Evolutionary conservation across 352 stramenopile species (phyloP).

Genomic region (Paralagenidium karlingii): DNA sequence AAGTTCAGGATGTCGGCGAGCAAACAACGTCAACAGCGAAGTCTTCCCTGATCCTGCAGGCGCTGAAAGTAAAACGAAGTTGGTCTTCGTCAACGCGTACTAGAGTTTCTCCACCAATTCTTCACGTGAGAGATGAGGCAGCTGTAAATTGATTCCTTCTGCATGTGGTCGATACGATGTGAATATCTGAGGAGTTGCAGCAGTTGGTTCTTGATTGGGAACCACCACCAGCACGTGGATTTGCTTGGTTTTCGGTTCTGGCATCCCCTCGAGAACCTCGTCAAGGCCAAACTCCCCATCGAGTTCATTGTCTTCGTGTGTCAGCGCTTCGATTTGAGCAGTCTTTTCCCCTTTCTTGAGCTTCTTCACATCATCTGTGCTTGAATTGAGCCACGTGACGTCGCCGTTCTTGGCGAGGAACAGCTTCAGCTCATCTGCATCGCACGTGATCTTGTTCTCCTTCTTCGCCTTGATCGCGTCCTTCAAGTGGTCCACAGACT

Average conservation of each 20-base stretch:
- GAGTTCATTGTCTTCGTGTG: constrained; percentile 5
- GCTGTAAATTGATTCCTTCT: too few species aligned
- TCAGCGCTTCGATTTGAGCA: constrained; percentile 4
- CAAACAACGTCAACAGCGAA: too few species aligned
- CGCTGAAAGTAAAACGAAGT: too few species aligned
- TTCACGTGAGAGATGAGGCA: too few species aligned
- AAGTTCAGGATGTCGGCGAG: too few species aligned
- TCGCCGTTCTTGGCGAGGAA: constrained; percentile 6
- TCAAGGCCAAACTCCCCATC: constrained; percentile 3
- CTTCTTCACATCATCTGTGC: constrained; percentile 5
- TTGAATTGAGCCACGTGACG: constrained; percentile 1
- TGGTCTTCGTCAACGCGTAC: too few species aligned
- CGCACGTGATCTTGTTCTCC: constrained; percentile 1
- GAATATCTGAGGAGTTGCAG: not conserved
- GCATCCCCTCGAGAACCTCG: constrained; percentile 4
- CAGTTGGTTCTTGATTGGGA: not conserved
- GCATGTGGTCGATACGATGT: too few species aligned
- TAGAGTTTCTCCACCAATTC: too few species aligned
- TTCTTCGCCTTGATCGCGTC: constrained; percentile 9
- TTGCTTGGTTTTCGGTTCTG: constrained; percentile 4
- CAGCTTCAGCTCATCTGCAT: constrained; percentile 5
- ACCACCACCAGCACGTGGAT: constrained; percentile 4
- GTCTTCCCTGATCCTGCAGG: too few species aligned
- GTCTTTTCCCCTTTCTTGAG: constrained; percentile 5
- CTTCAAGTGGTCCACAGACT: constrained; percentile 8